Percentiles rank a stretch among this genome's conserved stretches.
Conservation (phyloP, 1,284 basidiomycete genomes). For the Ganoderma lingzhi region DNA sequence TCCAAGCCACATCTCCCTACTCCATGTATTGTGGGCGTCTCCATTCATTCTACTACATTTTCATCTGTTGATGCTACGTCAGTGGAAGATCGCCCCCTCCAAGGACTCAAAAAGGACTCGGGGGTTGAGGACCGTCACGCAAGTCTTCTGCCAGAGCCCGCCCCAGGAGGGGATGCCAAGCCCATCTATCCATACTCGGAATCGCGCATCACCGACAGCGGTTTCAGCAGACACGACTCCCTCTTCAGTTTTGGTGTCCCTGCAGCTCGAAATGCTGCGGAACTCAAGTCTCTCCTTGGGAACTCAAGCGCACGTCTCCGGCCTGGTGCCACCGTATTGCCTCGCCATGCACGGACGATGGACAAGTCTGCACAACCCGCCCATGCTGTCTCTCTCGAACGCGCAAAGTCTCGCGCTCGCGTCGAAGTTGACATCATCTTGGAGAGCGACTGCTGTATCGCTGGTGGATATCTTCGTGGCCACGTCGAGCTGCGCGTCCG, state of each 20-base stretch:
- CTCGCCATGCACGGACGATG: slow-evolving; percentile 33
- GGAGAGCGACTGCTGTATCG: slow-evolving; percentile 81
- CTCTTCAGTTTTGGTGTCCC: slow-evolving; percentile 56
- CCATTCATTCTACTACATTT: neutral
- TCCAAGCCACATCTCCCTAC: neutral
- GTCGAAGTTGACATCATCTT: slow-evolving; percentile 88
- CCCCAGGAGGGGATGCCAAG: neutral
- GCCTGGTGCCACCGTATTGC: slow-evolving; percentile 56
- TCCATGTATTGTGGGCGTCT: neutral
- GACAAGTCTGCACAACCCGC: slow-evolving; percentile 29
- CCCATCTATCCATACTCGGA: neutral
- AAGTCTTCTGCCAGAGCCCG: neutral
- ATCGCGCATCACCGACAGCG: slow-evolving; percentile 11
- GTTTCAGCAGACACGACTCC: slow-evolving; percentile 57
- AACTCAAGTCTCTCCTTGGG: slow-evolving; percentile 69
- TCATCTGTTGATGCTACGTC: neutral
- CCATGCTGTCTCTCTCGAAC: slow-evolving; percentile 58
- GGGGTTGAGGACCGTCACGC: neutral
- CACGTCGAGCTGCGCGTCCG: slow-evolving; percentile 76
- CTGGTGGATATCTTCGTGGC: slow-evolving; percentile 83
- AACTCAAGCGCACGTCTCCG: slow-evolving; percentile 63
- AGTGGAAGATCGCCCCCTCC: neutral
- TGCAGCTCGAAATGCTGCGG: slow-evolving; percentile 56
- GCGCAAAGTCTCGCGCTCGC: slow-evolving; percentile 73
- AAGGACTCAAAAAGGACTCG: neutral